Conservation (phyloP, 176 grass and related monocot species). For the Sorghum bicolor region DNA sequence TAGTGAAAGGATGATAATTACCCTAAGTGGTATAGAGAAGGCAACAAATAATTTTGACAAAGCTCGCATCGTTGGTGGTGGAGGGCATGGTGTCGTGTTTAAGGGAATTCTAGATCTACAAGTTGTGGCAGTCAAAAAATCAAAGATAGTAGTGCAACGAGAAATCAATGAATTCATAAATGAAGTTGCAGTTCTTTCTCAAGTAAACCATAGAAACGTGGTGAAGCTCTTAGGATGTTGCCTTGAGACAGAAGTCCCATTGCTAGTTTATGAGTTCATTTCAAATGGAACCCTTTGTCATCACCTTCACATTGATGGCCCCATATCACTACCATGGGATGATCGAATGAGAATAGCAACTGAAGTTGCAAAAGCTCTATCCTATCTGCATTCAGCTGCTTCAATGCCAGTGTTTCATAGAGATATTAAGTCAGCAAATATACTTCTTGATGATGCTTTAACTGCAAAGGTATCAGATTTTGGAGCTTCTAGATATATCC, state of each 20-base stretch:
- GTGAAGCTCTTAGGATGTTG: not conserved
- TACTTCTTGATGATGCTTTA: no score
- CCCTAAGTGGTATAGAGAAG: no score
- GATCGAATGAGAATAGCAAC: conserved; percentile 38
- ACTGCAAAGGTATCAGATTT: conserved; percentile 33
- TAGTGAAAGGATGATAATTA: no score
- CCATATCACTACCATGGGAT: no score
- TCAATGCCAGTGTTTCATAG: not conserved
- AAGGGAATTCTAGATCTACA: conserved; percentile 50
- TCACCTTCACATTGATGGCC: no score
- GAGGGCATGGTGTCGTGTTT: conserved; percentile 46
- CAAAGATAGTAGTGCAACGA: not conserved
- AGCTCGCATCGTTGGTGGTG: conserved; percentile 31
- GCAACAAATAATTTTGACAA: conserved; percentile 14
- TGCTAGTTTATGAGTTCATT: not conserved
- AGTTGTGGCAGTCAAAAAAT: conserved; percentile 49
- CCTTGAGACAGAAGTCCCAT: not conserved
- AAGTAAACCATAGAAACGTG: not conserved
- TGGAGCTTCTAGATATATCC: conserved; percentile 46
- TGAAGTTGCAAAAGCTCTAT: conserved; percentile 33
- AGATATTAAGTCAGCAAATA: no score
- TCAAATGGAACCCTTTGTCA: not conserved
- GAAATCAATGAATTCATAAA: not conserved
- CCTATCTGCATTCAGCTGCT: conserved; percentile 50
- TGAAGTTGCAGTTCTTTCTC: not conserved